Base-by-base conservation (phyloP, 2,329 filamentous ascomycete genomes). In the Aureobasidium leucospermi region DNA sequence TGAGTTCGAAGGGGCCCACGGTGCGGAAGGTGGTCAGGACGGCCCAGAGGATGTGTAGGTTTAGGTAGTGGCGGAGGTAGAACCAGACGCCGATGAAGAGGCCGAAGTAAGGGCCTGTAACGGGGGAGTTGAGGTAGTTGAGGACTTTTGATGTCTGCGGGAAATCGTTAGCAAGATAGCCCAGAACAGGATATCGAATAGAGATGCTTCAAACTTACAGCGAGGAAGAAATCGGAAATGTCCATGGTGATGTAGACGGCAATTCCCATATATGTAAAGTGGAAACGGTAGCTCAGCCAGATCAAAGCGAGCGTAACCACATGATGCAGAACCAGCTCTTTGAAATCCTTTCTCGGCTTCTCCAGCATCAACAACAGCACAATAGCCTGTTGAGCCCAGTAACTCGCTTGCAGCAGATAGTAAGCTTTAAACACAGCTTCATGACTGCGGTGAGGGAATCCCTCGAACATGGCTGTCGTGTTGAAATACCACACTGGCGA, bases 401-500 rank as follows among this genome's bases (percentile, higher is more conserved):
- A 97, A 65, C 88, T 89, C 45, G 90, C 93, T 76, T 97, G 86
- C 68, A 96, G 88, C 64, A 97, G 81, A 73, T 97, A 97, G 77
- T 96, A 97, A 62, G 93, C 90, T 79, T 97, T 97, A 83, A 96
- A 91, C 41, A 82, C 68, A 60, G 80, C 89, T 63, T 89, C 86
- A 70, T 95, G 90, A 31, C 87, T 86, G 67, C 83, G 82, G 74
- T 96, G 92, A 5, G 92, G 92, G 73, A 90, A 96, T 16, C 79
- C 80, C 73, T 93, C 89, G 74, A 95, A 96, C 89, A 96, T 96
- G 73, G 85, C 90, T 31, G 78, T 79, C 1, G 89, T 94, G 76
- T 95, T 92, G 81, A 96, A 96, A 74, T 96, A 96, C 93, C 91
- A 96, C 43, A 96, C 85, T 7, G 91, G 87, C n/a, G 90, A 93